phyloP scores from a whole-genome alignment of 306 rosid genomes.

The Cajanus cajan region DNA sequence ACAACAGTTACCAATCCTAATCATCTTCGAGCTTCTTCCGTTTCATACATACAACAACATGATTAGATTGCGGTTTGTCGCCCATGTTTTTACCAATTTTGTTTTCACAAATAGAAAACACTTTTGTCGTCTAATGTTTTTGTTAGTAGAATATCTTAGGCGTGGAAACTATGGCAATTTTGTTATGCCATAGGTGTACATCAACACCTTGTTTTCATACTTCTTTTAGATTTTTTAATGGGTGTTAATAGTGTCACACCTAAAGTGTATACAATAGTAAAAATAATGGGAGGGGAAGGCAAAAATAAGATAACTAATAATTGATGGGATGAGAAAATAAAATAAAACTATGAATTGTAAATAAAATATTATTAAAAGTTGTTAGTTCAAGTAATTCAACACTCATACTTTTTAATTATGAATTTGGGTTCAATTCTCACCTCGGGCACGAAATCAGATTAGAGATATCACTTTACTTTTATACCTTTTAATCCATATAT shows the following conservation, averaged over 20 bases:
- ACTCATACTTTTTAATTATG: too few species aligned
- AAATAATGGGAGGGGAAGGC: too few species aligned
- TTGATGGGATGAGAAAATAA: background rate
- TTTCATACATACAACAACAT: constrained; percentile 21
- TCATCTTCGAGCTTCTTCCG: background rate
- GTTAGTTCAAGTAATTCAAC: too few species aligned
- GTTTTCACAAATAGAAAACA: background rate
- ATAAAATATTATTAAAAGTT: too few species aligned
- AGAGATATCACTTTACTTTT: too few species aligned
- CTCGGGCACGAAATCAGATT: too few species aligned
- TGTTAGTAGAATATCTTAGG: background rate
- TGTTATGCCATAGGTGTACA: background rate
- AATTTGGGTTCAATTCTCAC: too few species aligned
- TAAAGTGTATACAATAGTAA: background rate
- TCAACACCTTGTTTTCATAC: background rate
- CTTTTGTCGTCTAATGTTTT: background rate
- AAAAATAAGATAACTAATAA: background rate
- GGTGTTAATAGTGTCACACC: background rate
- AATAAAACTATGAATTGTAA: too few species aligned
- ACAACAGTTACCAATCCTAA: constrained; percentile 5
- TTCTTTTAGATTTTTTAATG: background rate
- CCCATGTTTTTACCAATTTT: background rate
- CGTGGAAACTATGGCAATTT: background rate
- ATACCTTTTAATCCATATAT: too few species aligned
- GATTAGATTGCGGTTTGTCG: background rate